A percentile compares a stretch with the other conserved stretches of the same genome.
Evolutionary conservation across 805 yeast species (phyloP).

Genomic region (Candida insectalens): DNA sequence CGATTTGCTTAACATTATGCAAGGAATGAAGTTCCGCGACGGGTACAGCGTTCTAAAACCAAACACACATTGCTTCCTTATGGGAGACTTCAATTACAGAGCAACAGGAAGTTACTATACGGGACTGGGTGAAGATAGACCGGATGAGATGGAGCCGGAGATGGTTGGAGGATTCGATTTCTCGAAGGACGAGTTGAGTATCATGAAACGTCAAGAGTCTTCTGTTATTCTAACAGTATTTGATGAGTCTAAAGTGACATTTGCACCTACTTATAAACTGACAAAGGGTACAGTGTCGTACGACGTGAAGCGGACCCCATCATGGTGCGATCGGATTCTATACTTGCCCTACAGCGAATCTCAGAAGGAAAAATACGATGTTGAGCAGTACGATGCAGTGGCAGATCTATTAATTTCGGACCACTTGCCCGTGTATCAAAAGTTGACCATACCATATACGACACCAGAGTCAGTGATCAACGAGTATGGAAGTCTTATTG

Average conservation of each 20-base stretch:
- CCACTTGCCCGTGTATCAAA: constrained; percentile 68
- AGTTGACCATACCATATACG: constrained; percentile 34
- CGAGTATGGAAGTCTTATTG: constrained; percentile 17
- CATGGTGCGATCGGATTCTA: constrained; percentile 87
- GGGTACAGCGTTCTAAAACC: constrained; percentile 45
- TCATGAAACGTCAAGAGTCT: constrained; percentile 27
- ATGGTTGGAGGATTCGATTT: constrained; percentile 7
- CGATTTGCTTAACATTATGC: constrained; percentile 40
- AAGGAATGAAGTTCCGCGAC: constrained; percentile 48
- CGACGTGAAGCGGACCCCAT: constrained; percentile 54
- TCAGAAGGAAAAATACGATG: constrained; percentile 9
- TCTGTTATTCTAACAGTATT: constrained; percentile 54
- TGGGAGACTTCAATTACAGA: constrained; percentile 86
- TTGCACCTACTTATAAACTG: constrained; percentile 79
- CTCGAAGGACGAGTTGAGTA: constrained; percentile 39
- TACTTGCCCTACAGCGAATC: constrained; percentile 35
- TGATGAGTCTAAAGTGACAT: constrained; percentile 51
- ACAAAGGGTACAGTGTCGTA: constrained; percentile 34
- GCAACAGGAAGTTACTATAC: constrained; percentile 23
- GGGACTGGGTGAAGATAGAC: neutral
- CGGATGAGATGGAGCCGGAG: constrained; percentile 1
- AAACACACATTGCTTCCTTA: constrained; percentile 48
- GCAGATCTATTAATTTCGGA: constrained; percentile 49
- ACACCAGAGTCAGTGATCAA: constrained; percentile 30
- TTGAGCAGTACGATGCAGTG: constrained; percentile 40